Conservation (phyloP, 2,329 filamentous ascomycete genomes). For the Chaetothyriales sp. region DNA sequence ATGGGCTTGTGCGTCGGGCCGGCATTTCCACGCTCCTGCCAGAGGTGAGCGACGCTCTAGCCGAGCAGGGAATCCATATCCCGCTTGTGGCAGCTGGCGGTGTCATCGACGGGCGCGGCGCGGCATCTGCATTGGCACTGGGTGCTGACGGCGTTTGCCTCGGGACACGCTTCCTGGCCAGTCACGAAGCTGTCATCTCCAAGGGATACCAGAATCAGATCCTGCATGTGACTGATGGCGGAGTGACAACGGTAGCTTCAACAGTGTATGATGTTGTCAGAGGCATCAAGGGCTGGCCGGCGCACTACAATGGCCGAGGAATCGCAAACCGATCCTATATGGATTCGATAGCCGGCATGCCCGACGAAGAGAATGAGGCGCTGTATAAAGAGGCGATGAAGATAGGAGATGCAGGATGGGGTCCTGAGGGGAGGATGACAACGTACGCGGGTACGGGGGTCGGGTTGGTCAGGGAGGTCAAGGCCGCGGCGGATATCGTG, state of each 20-base stretch:
- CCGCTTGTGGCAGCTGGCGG: slow-evolving; percentile 39
- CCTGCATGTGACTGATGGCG: slow-evolving; percentile 36
- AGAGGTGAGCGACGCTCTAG: slow-evolving; percentile 32
- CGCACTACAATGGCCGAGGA: slow-evolving; percentile 41
- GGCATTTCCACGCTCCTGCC: slow-evolving; percentile 36
- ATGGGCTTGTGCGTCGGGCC: slow-evolving; percentile 33
- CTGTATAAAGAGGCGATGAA: slow-evolving; percentile 35
- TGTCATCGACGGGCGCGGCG: slow-evolving; percentile 37
- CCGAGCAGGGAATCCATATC: slow-evolving; percentile 19
- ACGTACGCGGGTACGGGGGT: slow-evolving; percentile 49
- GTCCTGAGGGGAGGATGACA: slow-evolving; percentile 39
- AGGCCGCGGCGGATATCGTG: slow-evolving; percentile 38
- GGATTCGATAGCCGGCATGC: slow-evolving; percentile 26
- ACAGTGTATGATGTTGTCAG: slow-evolving; percentile 41
- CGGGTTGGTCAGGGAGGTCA: slow-evolving; percentile 39
- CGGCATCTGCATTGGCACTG: slow-evolving; percentile 35
- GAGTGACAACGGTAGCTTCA: slow-evolving; percentile 33
- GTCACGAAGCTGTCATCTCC: slow-evolving; percentile 33
- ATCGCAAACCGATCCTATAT: slow-evolving; percentile 40
- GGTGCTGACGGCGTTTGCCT: slow-evolving; percentile 42
- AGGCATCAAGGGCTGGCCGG: slow-evolving; percentile 44
- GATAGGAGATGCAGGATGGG: slow-evolving; percentile 39
- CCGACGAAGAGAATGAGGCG: slow-evolving; percentile 26
- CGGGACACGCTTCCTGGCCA: slow-evolving; percentile 49
- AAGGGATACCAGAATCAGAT: slow-evolving; percentile 37